Conservation (phyloP, 805 yeast genomes). For the Vanderwaltozyma verrucispora region DNA sequence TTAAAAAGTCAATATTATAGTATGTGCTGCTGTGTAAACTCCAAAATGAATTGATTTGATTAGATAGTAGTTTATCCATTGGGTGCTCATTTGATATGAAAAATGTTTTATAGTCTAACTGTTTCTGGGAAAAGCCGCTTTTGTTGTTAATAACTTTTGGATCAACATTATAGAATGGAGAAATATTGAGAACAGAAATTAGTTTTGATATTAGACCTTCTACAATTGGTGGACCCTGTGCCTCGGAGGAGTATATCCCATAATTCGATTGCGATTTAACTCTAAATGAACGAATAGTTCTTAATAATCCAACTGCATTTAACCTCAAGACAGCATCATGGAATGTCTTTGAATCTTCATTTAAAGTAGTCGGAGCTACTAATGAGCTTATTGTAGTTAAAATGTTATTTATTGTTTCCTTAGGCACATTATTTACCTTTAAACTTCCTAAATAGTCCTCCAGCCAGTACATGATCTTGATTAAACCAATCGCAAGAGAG, state of each 20-base stretch:
- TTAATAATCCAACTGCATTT: constrained; percentile 19
- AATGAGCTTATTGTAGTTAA: constrained; percentile 33
- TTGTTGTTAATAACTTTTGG: constrained; percentile 14
- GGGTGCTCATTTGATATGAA: constrained; percentile 22
- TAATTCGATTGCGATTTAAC: constrained; percentile 19
- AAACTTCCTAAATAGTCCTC: constrained; percentile 32
- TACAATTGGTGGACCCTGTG: constrained; percentile 20
- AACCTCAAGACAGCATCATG: constrained; percentile 33
- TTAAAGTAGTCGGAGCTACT: constrained; percentile 33
- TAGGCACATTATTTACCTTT: constrained; percentile 14
- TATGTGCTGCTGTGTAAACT: constrained; percentile 29
- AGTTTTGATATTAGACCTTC: constrained; percentile 19
- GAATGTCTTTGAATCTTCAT: constrained; percentile 37
- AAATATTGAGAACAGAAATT: constrained; percentile 12
- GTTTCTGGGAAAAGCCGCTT: constrained; percentile 20
- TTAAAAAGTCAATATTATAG: constrained; percentile 25
- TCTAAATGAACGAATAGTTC: constrained; percentile 17
- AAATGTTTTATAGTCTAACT: constrained; percentile 18
- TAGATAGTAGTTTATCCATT: constrained; percentile 24
- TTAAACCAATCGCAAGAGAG: constrained; percentile 49
- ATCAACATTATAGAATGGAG: constrained; percentile 24
- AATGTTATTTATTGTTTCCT: constrained; percentile 27
- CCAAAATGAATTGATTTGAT: constrained; percentile 29
- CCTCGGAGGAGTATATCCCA: constrained; percentile 25
- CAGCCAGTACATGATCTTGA: constrained; percentile 44